Percentiles rank a stretch among this genome's conserved stretches.
Evolutionary conservation across 352 stramenopile species (phyloP).

Genomic region (Nannochloropsis limnetica): DNA sequence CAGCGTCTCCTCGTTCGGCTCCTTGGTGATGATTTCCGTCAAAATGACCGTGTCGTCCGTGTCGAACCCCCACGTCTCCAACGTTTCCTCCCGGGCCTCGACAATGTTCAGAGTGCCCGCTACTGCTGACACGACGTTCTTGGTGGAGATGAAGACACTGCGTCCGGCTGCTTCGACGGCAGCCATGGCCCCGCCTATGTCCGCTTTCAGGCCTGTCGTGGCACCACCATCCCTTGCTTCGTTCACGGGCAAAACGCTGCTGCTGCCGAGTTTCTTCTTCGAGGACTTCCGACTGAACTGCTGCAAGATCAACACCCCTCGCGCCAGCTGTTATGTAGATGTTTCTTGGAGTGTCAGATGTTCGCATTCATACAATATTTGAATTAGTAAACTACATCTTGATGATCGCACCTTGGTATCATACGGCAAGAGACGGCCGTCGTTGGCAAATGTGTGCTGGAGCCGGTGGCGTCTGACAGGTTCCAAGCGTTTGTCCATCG

Average conservation of each 20-base stretch:
- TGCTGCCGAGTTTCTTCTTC: background rate
- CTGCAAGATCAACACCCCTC: background rate
- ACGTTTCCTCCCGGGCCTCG: background rate
- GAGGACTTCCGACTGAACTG: background rate
- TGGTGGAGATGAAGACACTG: background rate
- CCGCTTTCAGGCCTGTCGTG: constrained; percentile 6
- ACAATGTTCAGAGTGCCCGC: constrained; percentile 3
- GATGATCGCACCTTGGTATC: background rate
- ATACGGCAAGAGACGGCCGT: constrained; percentile 7
- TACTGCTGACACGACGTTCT: background rate
- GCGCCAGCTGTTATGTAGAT: background rate
- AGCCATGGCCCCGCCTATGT: background rate
- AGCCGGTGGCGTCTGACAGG: background rate
- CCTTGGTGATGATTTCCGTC: constrained; percentile 40
- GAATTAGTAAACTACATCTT: background rate
- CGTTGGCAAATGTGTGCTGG: constrained; percentile 20
- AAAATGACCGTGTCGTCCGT: constrained; percentile 34
- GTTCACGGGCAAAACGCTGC: background rate
- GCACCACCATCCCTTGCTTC: background rate
- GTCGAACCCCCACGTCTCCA: background rate
- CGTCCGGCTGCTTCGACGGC: background rate
- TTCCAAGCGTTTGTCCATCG: constrained; percentile 14
- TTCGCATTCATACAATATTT: background rate
- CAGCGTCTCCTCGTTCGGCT: constrained; percentile 39
- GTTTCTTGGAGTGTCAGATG: background rate